Evolutionary conservation across 2,329 filamentous ascomycete species (phyloP).

Genomic region (Diaporthe destruens): DNA sequence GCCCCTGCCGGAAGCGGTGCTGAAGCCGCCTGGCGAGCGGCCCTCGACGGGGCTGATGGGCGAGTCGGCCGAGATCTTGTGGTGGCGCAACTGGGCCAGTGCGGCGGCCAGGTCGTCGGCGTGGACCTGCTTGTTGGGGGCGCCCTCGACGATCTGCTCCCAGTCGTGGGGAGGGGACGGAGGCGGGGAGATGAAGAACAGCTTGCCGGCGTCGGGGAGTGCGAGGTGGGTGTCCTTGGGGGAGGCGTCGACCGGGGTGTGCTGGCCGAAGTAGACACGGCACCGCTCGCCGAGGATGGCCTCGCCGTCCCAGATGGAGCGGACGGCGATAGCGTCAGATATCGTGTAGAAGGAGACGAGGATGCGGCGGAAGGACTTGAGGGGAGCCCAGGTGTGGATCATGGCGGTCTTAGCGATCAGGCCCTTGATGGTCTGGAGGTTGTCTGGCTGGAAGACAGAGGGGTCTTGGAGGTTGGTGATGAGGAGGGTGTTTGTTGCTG

Average conservation of each 20-base stretch:
- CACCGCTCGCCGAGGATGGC: constrained; percentile 77
- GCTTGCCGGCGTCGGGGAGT: constrained; percentile 77
- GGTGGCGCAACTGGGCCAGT: constrained; percentile 70
- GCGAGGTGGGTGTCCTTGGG: constrained; percentile 68
- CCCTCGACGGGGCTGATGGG: constrained; percentile 48
- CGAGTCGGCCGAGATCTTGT: constrained; percentile 46
- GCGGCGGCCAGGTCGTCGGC: constrained; percentile 77
- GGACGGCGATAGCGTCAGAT: constrained; percentile 77
- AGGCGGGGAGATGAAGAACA: constrained; percentile 80
- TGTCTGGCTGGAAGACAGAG: constrained; percentile 80
- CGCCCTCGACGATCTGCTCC: constrained; percentile 76
- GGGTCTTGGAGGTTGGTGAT: constrained; percentile 83
- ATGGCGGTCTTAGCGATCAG: constrained; percentile 78
- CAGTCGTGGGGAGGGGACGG: constrained; percentile 77
- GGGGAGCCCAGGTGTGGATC: constrained; percentile 82
- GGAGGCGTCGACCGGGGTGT: constrained; percentile 66
- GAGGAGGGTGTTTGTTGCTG: constrained; percentile 85
- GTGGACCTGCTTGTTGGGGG: constrained; percentile 77
- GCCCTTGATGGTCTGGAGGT: constrained; percentile 79
- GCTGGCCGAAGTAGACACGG: constrained; percentile 76
- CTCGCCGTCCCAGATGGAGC: constrained; percentile 80
- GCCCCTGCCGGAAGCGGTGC: constrained; percentile 41
- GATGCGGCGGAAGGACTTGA: constrained; percentile 86
- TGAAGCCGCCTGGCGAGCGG: constrained; percentile 43
- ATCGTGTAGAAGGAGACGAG: constrained; percentile 81